Evolutionary conservation across 2,329 filamentous ascomycete species (phyloP).

Genomic region (Hymenoscyphus repandus): DNA sequence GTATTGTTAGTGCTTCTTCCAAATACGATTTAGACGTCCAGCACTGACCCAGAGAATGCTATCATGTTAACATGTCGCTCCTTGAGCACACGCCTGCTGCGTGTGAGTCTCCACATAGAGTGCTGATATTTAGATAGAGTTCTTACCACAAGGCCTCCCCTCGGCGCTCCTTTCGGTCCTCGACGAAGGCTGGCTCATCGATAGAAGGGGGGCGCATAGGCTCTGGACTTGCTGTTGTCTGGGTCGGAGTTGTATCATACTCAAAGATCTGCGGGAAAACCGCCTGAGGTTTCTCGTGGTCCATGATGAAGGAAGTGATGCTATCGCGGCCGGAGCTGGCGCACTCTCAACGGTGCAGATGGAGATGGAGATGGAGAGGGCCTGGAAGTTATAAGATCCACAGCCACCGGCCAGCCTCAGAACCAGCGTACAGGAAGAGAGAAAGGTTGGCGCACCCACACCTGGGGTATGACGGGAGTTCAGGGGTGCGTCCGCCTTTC

Average conservation of each 20-base stretch:
- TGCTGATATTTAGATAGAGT: not conserved
- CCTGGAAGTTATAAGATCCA: not conserved
- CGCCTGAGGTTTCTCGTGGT: conserved; percentile 28
- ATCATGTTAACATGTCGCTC: conserved; percentile 42
- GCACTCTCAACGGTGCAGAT: not conserved
- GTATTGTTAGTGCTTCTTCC: conserved; percentile 3
- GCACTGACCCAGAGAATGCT: conserved; percentile 37
- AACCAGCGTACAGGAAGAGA: not conserved
- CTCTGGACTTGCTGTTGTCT: conserved; percentile 21
- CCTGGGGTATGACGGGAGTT: too few species aligned
- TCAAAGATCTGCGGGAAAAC: conserved; percentile 25
- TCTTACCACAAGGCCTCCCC: conserved; percentile 28
- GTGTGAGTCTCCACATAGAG: conserved; percentile 6
- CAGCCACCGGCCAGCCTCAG: not conserved
- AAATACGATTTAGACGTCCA: not conserved
- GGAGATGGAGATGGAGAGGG: not conserved
- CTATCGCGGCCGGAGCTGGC: not conserved
- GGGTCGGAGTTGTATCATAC: conserved; percentile 14
- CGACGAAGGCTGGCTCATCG: conserved; percentile 21
- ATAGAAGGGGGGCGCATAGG: conserved; percentile 16
- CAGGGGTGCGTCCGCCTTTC: too few species aligned
- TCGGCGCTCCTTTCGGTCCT: conserved; percentile 23
- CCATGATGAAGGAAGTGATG: conserved; percentile 16
- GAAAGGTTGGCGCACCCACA: too few species aligned
- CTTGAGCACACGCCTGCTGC: conserved; percentile 35